Evolutionary conservation across 768 basidiomycete species (phyloP).

Genomic region (Agaricus sinodeliciosus): DNA sequence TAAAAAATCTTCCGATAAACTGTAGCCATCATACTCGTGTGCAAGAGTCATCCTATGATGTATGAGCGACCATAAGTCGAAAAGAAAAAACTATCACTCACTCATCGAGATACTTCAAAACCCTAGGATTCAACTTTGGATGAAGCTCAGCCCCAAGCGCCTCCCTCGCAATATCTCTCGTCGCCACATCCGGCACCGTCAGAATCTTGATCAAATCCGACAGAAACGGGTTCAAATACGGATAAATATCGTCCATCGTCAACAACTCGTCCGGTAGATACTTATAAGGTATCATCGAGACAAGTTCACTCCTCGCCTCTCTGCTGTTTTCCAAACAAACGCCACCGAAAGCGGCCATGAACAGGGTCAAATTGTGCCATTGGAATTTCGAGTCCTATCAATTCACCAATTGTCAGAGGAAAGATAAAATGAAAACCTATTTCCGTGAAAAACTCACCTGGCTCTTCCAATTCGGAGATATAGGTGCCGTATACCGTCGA

Average conservation of each 20-base stretch:
- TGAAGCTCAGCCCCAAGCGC: constrained; percentile 77
- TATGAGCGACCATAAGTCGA: neutral
- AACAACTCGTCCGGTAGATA: constrained; percentile 70
- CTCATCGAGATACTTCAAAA: constrained; percentile 72
- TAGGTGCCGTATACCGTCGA: constrained; percentile 21
- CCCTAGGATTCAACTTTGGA: constrained; percentile 55
- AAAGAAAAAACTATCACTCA: constrained; percentile 29
- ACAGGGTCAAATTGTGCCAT: constrained; percentile 83
- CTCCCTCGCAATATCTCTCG: constrained; percentile 76
- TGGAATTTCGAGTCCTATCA: constrained; percentile 64
- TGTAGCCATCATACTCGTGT: constrained; percentile 17
- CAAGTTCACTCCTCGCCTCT: constrained; percentile 41
- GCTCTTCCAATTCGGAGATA: constrained; percentile 19
- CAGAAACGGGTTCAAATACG: constrained; percentile 61
- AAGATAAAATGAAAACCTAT: neutral
- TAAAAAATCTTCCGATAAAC: constrained; percentile 33
- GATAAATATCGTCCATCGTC: constrained; percentile 49
- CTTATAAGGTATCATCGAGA: constrained; percentile 45
- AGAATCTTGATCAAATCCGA: constrained; percentile 63
- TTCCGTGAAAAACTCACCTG: constrained; percentile 17
- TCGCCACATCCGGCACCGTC: constrained; percentile 51
- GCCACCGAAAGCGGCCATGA: constrained; percentile 70
- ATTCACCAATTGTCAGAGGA: neutral
- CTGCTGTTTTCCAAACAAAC: constrained; percentile 29
- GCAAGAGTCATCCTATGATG: constrained; percentile 8